phyloP scores from a whole-genome alignment of 106 monocot genomes.

The Allium cepa region DNA sequence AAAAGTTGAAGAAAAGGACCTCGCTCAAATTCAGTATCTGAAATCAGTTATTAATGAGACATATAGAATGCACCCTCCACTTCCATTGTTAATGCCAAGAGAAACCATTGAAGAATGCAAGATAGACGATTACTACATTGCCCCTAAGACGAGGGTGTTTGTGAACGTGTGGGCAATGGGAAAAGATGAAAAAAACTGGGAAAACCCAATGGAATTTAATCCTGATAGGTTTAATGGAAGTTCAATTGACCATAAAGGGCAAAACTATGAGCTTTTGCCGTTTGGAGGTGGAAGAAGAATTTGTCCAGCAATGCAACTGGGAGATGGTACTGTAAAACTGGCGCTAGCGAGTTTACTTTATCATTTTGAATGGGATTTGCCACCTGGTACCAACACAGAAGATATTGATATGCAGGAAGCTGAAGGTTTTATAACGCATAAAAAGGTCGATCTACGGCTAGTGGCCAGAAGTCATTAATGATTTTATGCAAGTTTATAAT shows the following conservation, averaged over 20 bases:
- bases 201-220: neutral
- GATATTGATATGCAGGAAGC: neutral
- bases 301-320: neutral
- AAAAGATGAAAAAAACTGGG: constrained; percentile 1
- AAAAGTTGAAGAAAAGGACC: constrained; percentile 9
- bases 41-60: constrained; percentile 9
- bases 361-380: no score
- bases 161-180: constrained; percentile 3
- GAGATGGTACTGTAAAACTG: neutral
- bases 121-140: neutral
- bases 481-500: no score
- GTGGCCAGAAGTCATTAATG: neutral
- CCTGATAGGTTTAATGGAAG: neutral
- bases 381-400: neutral
- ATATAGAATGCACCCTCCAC: neutral
- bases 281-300: neutral
- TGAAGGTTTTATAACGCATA: neutral
- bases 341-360: no score
- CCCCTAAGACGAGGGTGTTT: neutral
- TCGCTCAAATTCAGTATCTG: constrained; percentile 8
- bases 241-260: neutral
- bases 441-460: neutral
- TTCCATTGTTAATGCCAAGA: neutral
- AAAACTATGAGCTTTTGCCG: neutral
- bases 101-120: neutral